Conservation (phyloP, 768 basidiomycete species). For the Ramaria sp. region DNA sequence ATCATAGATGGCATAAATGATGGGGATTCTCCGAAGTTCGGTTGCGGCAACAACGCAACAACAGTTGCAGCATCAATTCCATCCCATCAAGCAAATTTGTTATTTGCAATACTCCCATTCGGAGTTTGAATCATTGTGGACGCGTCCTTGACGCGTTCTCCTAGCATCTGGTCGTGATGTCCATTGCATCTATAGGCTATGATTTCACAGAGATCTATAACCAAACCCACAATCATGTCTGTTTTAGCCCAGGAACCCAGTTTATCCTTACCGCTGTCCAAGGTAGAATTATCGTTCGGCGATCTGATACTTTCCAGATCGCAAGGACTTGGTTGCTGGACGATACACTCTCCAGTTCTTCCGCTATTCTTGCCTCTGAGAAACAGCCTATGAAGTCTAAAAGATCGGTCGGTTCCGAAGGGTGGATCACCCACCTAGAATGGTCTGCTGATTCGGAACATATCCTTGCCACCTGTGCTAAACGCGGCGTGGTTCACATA, state of each 20-base stretch:
- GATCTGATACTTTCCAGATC: slow-evolving; percentile 76
- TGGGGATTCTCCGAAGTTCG: too few relatives aligned
- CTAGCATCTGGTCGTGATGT: neutral
- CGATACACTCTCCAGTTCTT: slow-evolving; percentile 39
- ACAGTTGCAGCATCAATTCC: neutral
- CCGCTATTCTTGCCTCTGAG: slow-evolving; percentile 26
- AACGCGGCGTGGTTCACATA: slow-evolving; percentile 58
- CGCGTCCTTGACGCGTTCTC: slow-evolving; percentile 1
- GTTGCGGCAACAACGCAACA: too few relatives aligned
- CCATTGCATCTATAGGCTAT: slow-evolving; percentile 10
- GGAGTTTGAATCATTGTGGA: neutral
- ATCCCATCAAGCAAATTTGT: neutral
- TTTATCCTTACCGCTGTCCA: slow-evolving; percentile 75
- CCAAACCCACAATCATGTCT: slow-evolving; percentile 49
- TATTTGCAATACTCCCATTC: neutral
- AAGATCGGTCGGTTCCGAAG: slow-evolving; percentile 17
- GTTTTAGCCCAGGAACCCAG: slow-evolving; percentile 80
- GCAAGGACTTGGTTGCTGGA: slow-evolving; percentile 70
- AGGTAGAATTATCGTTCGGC: slow-evolving; percentile 73
- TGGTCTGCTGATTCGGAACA: slow-evolving; percentile 91
- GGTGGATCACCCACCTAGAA: slow-evolving; percentile 58
- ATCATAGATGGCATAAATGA: too few relatives aligned
- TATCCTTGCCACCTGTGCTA: slow-evolving; percentile 70
- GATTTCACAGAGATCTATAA: slow-evolving; percentile 84
- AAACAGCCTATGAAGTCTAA: slow-evolving; percentile 17